Evolutionary conservation across 106 monocot species (phyloP), one percentile per base, ranked within the genome.

Genomic region (Platanthera zijinensis): DNA sequence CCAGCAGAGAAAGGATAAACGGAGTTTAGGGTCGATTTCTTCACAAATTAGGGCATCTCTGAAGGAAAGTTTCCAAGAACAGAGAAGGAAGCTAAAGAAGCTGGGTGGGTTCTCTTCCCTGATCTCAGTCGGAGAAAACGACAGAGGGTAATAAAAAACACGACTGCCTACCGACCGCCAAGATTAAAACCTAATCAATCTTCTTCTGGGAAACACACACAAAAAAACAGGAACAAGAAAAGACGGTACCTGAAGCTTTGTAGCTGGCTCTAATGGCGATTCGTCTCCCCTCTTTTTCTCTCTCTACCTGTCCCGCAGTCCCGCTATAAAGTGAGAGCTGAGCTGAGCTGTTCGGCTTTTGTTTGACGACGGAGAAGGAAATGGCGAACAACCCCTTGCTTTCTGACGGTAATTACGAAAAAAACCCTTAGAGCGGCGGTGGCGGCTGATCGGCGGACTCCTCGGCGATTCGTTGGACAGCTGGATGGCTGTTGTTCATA

Each of bases 191-290:
- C 14, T 22, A 50, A 12, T 72, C 72, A 21, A 51, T 8, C 28
- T 64, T 64, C 10, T 64, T 64, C 28, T 2, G 72, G 3, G 0
- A 17, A 0, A 25, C 25, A 25, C 25, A 25, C 25, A 25, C 25
- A 25, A 0, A 25, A 9, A 7, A 72, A 50, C 0, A 51, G 10
- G 5, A 51, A 18, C 30, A 4, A 13, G 48, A 50, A 50, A 39
- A 51, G 50, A 22, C 10, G 51, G 21, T 51, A 72, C 72, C 72
- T 50, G 72, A 72, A 72, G 72, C 51, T 72, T 72, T 50, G 50
- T 72, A 5, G 51, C 51, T 72, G 50, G 51, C 51, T 72, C 72
- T 72, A 50, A 72, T 72, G 72, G 72, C 72, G 49, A 50, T 72
- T 18, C 18, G 70, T 25, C 25, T 70, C 28, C 39, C 22, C 66